Evolutionary conservation across 106 monocot species (phyloP), one percentile per base, ranked within the genome.

Genomic region (Allium sativum): DNA sequence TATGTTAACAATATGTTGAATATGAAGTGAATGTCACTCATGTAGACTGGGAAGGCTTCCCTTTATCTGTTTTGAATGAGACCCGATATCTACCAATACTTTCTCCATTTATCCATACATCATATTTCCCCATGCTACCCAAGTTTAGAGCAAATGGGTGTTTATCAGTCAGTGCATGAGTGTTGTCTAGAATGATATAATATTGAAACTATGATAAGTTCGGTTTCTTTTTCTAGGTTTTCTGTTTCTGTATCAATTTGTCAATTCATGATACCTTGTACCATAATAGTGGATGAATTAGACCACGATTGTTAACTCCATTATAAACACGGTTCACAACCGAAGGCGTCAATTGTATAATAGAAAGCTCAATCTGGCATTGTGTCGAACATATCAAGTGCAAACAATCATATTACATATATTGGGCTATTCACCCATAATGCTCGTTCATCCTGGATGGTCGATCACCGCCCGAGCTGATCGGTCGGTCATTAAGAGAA

Each of bases 11-110:
- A 44, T 5, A 6, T 50, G 15, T 3, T 50, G 48, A 50, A 12
- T 50, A 50, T 15, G 48, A 15, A 50, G 43, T 10, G 44, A n/a
- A 15, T 50, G 48, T 50, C 8, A 44, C 84, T 77, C 78, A 96
- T 87, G 87, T 40, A 55, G 77, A 71, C 65, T 96, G 96, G 73
- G 96, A 82, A 59, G 91, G 74, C 21, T 65, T 64, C 66, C 80
- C 84, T 42, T 66, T 78, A 3, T 82, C 73, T 45, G 77, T 77
- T 55, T 58, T 82, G 21, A 84, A 88, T 9, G 96, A 91, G 40
- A 88, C 82, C 96, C 96, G 91, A 43, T 88, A 98, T 31, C 91
- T 76, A 47, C 96, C 91, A 43, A 91, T 98, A 72, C 72, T 87
- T 70, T 85, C 67, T 48, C 96, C 96, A 64, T 98, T 98, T 45